These are phyloP conservation scores for Dactylellina cionopaga DNA, from an alignment of 2,329 filamentous ascomycete genomes.

Conservation along the genomic window DNA sequence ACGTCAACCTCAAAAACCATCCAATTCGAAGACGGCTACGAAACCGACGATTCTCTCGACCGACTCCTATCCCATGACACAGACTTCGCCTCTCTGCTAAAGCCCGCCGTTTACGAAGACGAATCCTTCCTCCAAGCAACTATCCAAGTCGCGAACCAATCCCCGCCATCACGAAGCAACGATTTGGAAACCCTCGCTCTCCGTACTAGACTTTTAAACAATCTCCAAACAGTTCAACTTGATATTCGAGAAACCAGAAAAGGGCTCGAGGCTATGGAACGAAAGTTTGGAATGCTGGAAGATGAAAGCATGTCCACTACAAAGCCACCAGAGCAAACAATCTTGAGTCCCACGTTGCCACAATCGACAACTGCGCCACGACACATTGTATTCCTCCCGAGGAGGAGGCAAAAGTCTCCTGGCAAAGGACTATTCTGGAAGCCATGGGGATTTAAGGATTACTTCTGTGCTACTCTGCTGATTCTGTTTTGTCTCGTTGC, in stretches of 20 bases:
- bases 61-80: conserved; percentile 42
- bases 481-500: conserved; percentile 12
- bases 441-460: conserved; percentile 46
- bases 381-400: conserved; percentile 9
- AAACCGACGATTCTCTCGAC: conserved; percentile 51
- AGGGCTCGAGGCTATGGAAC: conserved; percentile 49
- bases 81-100: conserved; percentile 39
- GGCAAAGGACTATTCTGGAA: conserved; percentile 18
- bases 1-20: conserved; percentile 25
- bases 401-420: conserved; percentile 7
- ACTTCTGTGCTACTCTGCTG: conserved; percentile 35
- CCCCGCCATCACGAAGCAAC: not conserved
- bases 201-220: conserved; percentile 37
- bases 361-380: not conserved
- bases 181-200: conserved; percentile 41
- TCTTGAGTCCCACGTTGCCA: not conserved
- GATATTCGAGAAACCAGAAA: conserved; percentile 45
- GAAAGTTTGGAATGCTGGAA: conserved; percentile 42
- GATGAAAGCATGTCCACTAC: conserved; percentile 31
- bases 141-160: conserved; percentile 21
- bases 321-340: not conserved
- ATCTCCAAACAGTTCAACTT: conserved; percentile 45
- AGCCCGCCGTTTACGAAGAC: conserved; percentile 42
- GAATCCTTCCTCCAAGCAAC: conserved; percentile 46
- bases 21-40: conserved; percentile 48